Evolutionary conservation across 148 eudicot genomes (phyloP).

Genomic region (Camellia lanceoleosa): DNA sequence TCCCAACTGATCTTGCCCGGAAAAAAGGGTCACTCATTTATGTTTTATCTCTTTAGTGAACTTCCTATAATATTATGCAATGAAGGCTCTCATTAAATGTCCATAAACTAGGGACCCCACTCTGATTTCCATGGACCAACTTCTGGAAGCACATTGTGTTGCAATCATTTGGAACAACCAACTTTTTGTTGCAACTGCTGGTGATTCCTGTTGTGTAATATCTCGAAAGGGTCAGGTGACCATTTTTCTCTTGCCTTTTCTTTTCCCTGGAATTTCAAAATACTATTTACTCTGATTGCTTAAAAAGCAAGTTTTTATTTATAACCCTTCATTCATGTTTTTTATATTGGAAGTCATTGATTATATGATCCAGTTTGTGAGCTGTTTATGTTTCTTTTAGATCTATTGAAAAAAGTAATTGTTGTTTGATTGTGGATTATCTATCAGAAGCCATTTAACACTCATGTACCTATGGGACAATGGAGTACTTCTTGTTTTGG

Average conservation of each 20-base stretch:
- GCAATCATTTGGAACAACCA: slow-evolving; percentile 48
- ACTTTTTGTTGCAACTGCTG: slow-evolving; percentile 79
- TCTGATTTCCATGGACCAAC: slow-evolving; percentile 23
- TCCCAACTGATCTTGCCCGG: too few relatives aligned
- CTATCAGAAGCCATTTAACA: too few relatives aligned
- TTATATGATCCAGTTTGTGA: background rate
- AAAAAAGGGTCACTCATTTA: background rate
- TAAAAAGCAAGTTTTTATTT: background rate
- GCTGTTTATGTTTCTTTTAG: background rate
- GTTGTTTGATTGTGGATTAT: background rate
- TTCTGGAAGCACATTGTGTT: slow-evolving; percentile 73
- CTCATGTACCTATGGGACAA: background rate
- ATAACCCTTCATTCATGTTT: background rate
- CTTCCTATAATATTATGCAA: background rate
- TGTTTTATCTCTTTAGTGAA: background rate
- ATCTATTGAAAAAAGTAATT: background rate
- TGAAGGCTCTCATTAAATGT: too few relatives aligned
- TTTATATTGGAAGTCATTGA: too few relatives aligned
- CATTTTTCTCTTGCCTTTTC: background rate
- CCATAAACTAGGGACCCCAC: too few relatives aligned
- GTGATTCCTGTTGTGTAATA: slow-evolving; percentile 87
- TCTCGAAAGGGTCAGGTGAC: slow-evolving; percentile 67
- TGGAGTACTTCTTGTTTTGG: too few relatives aligned
- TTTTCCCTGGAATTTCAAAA: background rate
- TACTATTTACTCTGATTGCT: background rate